Evolutionary conservation across 2,329 filamentous ascomycete genomes (phyloP).

Genomic region (Seiridium cupressi): DNA sequence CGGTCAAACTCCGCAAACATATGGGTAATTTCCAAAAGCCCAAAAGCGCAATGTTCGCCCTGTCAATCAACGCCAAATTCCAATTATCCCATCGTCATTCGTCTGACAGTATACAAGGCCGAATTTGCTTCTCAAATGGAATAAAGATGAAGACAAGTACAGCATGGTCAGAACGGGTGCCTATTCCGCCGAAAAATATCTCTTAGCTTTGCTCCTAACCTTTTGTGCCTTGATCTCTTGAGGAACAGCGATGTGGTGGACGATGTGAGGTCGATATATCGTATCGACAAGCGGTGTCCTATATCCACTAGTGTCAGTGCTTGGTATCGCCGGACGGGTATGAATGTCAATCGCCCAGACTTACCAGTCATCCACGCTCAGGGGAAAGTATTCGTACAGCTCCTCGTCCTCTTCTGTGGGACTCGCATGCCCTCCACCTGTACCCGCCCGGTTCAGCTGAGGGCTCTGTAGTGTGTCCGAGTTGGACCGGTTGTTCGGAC

Average conservation of each 20-base stretch:
- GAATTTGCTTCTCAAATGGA: too few relatives aligned
- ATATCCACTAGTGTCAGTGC: not conserved
- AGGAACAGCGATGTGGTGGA: constrained; percentile 79
- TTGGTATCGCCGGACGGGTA: not conserved
- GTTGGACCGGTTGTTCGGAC: constrained; percentile 47
- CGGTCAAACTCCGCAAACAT: too few relatives aligned
- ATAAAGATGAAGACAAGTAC: too few relatives aligned
- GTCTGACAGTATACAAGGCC: too few relatives aligned
- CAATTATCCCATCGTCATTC: too few relatives aligned
- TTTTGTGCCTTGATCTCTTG: constrained; percentile 70
- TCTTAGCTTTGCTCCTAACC: constrained; percentile 63
- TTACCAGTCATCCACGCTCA: constrained; percentile 85
- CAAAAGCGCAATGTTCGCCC: too few relatives aligned
- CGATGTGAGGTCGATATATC: constrained; percentile 68
- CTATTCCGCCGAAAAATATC: constrained; percentile 69
- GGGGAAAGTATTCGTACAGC: constrained; percentile 91
- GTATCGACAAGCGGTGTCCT: constrained; percentile 26
- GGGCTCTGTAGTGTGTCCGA: constrained; percentile 50
- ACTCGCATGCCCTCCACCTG: constrained; percentile 48
- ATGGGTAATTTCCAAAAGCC: too few relatives aligned
- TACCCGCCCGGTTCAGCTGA: constrained; percentile 28
- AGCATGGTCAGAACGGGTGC: too few relatives aligned
- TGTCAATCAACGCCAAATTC: too few relatives aligned
- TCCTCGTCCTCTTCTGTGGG: constrained; percentile 76
- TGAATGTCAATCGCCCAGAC: constrained; percentile 12